Conservation (phyloP, 768 basidiomycete genomes). For the Glaciozyma martinii region DNA sequence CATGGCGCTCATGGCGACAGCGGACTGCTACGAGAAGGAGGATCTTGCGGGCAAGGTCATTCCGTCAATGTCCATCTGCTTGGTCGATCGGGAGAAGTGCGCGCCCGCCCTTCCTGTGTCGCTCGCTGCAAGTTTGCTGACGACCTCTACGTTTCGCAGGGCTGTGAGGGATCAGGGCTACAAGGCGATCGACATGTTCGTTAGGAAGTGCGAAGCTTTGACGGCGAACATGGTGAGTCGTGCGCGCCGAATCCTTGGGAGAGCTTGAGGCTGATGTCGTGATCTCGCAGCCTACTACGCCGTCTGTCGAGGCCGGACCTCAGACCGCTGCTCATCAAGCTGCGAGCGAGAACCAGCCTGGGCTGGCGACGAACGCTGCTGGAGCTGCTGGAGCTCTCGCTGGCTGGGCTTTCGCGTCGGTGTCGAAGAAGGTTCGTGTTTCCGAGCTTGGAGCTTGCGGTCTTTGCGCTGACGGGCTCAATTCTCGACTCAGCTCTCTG, state of each 20-base stretch:
- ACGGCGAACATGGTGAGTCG: slow-evolving; percentile 67
- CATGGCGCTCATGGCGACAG: slow-evolving; percentile 91
- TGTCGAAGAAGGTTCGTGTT: slow-evolving; percentile 63
- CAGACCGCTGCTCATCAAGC: slow-evolving; percentile 36
- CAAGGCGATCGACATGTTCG: slow-evolving; percentile 78
- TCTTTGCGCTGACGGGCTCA: not conserved
- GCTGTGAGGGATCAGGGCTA: slow-evolving; percentile 92
- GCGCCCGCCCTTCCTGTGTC: slow-evolving; percentile 22
- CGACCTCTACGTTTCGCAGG: slow-evolving; percentile 43
- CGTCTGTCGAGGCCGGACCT: slow-evolving; percentile 1
- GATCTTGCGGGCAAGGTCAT: slow-evolving; percentile 85
- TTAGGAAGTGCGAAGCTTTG: slow-evolving; percentile 71
- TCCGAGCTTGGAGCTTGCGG: not conserved
- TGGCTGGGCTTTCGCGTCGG: slow-evolving; percentile 88
- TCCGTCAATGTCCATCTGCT: slow-evolving; percentile 65
- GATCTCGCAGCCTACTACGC: slow-evolving; percentile 33
- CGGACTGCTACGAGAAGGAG: slow-evolving; percentile 77
- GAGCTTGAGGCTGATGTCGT: slow-evolving; percentile 53
- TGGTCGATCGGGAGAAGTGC: slow-evolving; percentile 90
- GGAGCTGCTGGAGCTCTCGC: slow-evolving; percentile 87
- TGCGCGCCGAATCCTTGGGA: not conserved
- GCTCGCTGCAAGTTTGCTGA: not conserved
- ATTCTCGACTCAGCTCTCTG: slow-evolving; percentile 49
- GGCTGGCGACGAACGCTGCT: slow-evolving; percentile 70
- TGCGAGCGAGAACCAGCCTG: slow-evolving; percentile 38